Percentiles rank a stretch among this genome's conserved stretches.
Conservation (phyloP, 106 monocot genomes). For the Platanthera zijinensis region DNA sequence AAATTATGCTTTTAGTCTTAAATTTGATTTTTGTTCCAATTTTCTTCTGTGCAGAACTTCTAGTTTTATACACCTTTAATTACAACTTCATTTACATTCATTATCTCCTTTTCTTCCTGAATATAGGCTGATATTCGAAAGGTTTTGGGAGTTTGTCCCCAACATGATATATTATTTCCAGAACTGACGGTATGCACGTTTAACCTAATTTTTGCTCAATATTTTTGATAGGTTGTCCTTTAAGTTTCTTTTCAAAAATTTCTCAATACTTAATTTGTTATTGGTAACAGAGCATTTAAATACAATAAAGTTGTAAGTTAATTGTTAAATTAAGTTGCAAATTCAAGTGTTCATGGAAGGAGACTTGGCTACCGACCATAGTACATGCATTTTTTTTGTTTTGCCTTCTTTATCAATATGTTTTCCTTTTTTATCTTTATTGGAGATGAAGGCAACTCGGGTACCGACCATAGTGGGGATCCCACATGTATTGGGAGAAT, state of each 20-base stretch:
- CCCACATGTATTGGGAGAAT: too few relatives aligned
- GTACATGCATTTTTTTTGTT: not conserved
- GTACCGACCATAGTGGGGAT: too few relatives aligned
- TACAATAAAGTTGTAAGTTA: too few relatives aligned
- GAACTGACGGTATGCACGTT: conserved; percentile 60
- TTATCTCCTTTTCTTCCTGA: not conserved
- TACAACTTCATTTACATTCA: not conserved
- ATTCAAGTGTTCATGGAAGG: not conserved
- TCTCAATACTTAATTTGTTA: not conserved
- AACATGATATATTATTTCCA: conserved; percentile 79
- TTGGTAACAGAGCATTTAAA: not conserved
- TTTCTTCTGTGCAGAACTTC: not conserved
- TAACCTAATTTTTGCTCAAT: not conserved
- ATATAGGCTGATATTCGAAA: conserved; percentile 79
- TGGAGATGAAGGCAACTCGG: too few relatives aligned
- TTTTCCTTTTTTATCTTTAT: not conserved
- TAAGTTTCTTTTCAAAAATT: not conserved
- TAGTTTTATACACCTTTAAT: not conserved
- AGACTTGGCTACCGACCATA: too few relatives aligned
- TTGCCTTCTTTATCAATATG: not conserved
- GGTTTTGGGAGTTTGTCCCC: conserved; percentile 80
- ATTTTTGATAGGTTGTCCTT: not conserved
- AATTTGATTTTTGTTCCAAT: not conserved
- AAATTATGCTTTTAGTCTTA: not conserved
- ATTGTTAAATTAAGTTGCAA: not conserved